Conservation (phyloP, 441 rosid species). For the Dalechampia spathulata region DNA sequence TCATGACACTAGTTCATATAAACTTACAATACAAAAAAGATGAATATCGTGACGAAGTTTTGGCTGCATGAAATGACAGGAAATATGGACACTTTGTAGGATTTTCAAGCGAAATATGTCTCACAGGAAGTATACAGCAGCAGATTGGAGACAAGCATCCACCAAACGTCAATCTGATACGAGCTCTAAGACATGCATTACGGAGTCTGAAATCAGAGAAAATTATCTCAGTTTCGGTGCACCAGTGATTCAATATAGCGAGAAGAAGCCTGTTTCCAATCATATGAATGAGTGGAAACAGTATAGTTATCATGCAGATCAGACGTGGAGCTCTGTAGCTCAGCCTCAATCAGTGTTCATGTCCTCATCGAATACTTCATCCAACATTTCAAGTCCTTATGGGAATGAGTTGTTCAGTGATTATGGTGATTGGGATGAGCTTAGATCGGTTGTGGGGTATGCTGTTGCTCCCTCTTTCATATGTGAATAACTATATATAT, state of each 20-base stretch:
- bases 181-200: conserved; percentile 12
- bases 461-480: conserved; percentile 17
- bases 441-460: conserved; percentile 31
- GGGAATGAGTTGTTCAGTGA: conserved; percentile 20
- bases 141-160: conserved; percentile 14
- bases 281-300: conserved; percentile 22
- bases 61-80: conserved; percentile 22
- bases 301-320: conserved; percentile 19
- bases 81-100: conserved; percentile 52
- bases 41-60: background rate
- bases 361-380: conserved; percentile 1
- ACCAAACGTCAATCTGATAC: conserved; percentile 37
- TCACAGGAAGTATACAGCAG: conserved; percentile 25
- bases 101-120: conserved; percentile 36
- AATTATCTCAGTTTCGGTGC: conserved; percentile 44
- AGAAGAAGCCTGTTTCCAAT: conserved; percentile 21
- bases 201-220: conserved; percentile 21
- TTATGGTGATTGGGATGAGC: conserved; percentile 47
- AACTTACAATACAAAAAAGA: conserved; percentile 2
- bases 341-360: conserved; percentile 13
- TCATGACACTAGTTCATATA: too few relatives aligned
- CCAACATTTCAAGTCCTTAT: background rate
- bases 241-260: conserved; percentile 20
- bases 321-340: too few relatives aligned
- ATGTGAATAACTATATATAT: too few relatives aligned